Base-by-base conservation (phyloP, 2,329 filamentous ascomycete species). In the Clonostachys sp. region DNA sequence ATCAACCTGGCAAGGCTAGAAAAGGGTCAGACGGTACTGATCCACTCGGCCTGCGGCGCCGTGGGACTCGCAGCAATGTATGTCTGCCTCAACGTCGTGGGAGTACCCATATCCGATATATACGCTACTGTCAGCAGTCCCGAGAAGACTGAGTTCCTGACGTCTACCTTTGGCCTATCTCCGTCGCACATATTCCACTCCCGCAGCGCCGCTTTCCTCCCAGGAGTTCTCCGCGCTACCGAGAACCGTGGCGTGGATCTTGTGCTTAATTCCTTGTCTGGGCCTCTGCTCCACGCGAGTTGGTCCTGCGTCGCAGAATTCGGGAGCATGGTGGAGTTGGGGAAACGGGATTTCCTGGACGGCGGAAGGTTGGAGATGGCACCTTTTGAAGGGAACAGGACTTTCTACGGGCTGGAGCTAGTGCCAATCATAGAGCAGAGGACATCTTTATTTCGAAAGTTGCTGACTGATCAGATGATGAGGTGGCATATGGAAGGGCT, bases 321-420 rank as follows among this genome's bases (percentile, higher is more conserved):
- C 42, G 74, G 72, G 0, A 61, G 55, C 5, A 67, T 78, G 57
- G 48, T 77, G 0, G 72, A 77, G 45, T 66, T 76, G 12, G 71
- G 70, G 9, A 70, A 69, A 50, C 56, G 63, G 5, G 70, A 75
- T 41, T 58, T 74, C 2, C 53, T 65, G 1, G 64, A 65, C 1
- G 63, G 67, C 17, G 66, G 62, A 3, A 55, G 60, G 6, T 60
- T 80, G 5, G 65, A 67, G 3, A 74, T 80, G 72, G 52, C 63
- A 1, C 60, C 63, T 0, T 80, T 81, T 38, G 56, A 64, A 5
- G 52, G 50, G 1, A 67, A 64, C 5, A 58, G 65, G 1, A 60
- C 58, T 2, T 71, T 66, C 30, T n/a, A 39, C 17, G 36, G 36
- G 14, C 17, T 39, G 7, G 36, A 39, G 36, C 17, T n/a, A 3